Conservation (phyloP, 2,329 filamentous ascomycete species). For the Macrophomina pseudophaseolina region DNA sequence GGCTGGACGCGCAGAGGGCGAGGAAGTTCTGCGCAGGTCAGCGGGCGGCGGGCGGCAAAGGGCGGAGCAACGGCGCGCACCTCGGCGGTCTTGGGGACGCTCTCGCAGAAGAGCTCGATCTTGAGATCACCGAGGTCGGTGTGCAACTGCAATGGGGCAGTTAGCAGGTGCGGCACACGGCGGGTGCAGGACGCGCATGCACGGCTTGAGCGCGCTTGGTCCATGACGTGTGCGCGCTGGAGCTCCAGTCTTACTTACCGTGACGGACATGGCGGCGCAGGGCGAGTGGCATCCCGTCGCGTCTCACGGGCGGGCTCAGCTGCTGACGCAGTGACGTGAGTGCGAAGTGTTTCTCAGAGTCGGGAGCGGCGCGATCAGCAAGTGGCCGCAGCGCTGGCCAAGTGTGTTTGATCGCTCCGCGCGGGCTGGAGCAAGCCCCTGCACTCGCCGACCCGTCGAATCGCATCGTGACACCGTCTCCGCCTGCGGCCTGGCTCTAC, state of each 20-base stretch:
- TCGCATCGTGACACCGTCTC: conserved; percentile 24
- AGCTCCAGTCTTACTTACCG: conserved; percentile 38
- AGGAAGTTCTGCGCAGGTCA: conserved; percentile 73
- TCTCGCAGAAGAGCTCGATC: conserved; percentile 94
- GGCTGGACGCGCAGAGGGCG: conserved; percentile 78
- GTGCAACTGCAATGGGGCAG: conserved; percentile 62
- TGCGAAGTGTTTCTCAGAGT: conserved; percentile 17
- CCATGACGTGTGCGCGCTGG: neutral
- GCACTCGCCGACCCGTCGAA: conserved; percentile 23
- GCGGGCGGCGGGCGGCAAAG: neutral
- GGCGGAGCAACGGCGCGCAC: conserved; percentile 49
- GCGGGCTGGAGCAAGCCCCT: conserved; percentile 11
- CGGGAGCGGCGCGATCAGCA: conserved; percentile 23
- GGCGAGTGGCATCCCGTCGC: conserved; percentile 22
- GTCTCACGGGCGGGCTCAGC: conserved; percentile 10
- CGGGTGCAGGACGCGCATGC: neutral
- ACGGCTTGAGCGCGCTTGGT: neutral
- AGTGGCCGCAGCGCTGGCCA: conserved; percentile 20
- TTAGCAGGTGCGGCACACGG: conserved; percentile 4
- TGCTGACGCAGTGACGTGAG: conserved; percentile 25
- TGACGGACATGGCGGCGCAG: conserved; percentile 52
- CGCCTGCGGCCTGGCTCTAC: conserved; percentile 13
- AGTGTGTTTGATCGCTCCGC: conserved; percentile 26
- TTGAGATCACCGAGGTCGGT: conserved; percentile 91
- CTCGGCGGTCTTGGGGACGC: conserved; percentile 89